phyloP scores from a whole-genome alignment of 169 alveolate species.

The Plasmodium fragile region DNA sequence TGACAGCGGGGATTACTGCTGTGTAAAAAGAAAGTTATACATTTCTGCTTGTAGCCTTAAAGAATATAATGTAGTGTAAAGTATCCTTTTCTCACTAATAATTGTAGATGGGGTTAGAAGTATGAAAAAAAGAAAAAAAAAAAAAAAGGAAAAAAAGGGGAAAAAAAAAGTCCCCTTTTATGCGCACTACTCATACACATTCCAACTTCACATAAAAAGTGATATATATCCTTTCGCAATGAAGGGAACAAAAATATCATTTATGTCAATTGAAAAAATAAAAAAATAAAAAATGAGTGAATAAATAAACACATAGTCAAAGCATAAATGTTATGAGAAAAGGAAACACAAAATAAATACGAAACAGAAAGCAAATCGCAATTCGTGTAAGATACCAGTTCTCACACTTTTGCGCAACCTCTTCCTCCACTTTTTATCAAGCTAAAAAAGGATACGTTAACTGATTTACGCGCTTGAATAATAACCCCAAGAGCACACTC shows the following conservation, averaged over 20 bases:
- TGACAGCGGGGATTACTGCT: neutral
- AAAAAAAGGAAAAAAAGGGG: neutral
- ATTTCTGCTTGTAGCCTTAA: neutral
- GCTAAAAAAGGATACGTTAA: neutral
- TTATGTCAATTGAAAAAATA: neutral
- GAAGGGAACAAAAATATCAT: neutral
- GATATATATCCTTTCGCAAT: neutral
- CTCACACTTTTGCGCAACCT: neutral
- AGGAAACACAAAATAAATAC: neutral
- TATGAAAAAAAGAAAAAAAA: neutral
- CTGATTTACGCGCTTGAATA: neutral
- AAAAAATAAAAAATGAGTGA: neutral
- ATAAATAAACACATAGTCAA: neutral
- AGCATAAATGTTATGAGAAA: neutral
- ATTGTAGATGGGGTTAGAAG: neutral
- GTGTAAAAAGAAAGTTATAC: neutral
- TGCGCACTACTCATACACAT: neutral
- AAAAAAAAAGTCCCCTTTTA: neutral
- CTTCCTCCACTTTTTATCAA: neutral
- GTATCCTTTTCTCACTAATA: neutral
- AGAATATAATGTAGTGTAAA: neutral
- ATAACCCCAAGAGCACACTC: neutral
- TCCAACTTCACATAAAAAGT: neutral
- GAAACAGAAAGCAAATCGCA: neutral
- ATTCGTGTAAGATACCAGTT: neutral